Evolutionary conservation across 768 basidiomycete genomes (phyloP), one percentile per base, ranked within the genome.

Genomic region (Hemileccinum impolitum): DNA sequence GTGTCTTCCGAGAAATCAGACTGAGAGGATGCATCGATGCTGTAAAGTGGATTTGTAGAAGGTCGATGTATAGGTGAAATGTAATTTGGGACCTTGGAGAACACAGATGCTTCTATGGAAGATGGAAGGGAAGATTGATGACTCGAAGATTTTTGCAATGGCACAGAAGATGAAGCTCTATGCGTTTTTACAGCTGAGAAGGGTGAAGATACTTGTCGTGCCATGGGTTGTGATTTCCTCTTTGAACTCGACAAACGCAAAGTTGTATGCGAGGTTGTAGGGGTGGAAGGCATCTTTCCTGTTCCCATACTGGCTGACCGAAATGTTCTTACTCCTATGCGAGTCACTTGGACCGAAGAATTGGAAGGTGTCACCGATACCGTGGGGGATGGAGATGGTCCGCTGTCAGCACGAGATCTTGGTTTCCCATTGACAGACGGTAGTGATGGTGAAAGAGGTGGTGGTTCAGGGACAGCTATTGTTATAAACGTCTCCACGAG

Each of bases 11-110:
- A 72, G 59, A 85, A 84, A 42, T 84, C 82, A 23, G 65, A 67
- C 28, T 71, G 64, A 6, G 75, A 71, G 13, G 60, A 69, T 7
- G 74, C 63, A 58, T 93, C 83, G 15, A 88, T 69, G 1, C 73
- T 47, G 57, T 92, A 95, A 19, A 72, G 66, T 1, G 94, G 94
- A 63, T 92, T 89, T 1, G 87, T 93, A 1, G 93, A 94, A 4
- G 91, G 87, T 19, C 72, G 76, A 63, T 93, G 92, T 42, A 90
- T 75, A 0, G 80, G 75, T 2, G 93, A 95, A 41, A 92, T 76
- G 64, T 84, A 94, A 60, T 88, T 79, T 3, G 88, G 82, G 10
- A 67, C 61, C 37, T 55, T 48, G 11, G 54, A 59, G 32, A 54
- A 56, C 14, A 43, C 38, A 43, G 35, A 42, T 30, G 47, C 41